These are phyloP conservation scores for Citrus reticulata DNA, from an alignment of 345 rosid species.

Conservation along the genomic window DNA sequence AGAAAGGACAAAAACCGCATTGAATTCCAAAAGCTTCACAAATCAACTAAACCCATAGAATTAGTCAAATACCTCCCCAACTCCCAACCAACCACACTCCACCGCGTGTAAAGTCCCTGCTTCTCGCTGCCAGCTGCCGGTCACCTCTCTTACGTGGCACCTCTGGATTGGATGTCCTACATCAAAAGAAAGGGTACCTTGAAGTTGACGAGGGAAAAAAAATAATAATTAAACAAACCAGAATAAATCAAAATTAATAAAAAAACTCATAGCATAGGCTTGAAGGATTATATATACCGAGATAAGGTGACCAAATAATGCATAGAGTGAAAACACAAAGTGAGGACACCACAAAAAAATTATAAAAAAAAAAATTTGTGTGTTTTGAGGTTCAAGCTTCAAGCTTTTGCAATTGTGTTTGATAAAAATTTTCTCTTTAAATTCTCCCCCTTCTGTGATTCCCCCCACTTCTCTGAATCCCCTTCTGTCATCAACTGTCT, in stretches of 20 bases:
- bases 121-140: slow-evolving; percentile 1
- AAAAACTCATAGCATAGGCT: not conserved
- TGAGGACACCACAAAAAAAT: slow-evolving; percentile 10
- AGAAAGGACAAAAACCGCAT: slow-evolving; percentile 15
- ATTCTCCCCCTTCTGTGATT: slow-evolving; percentile 1
- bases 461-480: slow-evolving; percentile 35
- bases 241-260: no score
- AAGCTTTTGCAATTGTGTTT: not conserved
- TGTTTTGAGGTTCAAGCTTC: not conserved
- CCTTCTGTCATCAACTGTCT: slow-evolving; percentile 44
- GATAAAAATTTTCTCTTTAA: not conserved
- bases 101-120: slow-evolving; percentile 8
- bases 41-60: not conserved
- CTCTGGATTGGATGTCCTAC: slow-evolving; percentile 6
- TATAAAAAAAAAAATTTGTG: no score
- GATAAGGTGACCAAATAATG: slow-evolving; percentile 15
- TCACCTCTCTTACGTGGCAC: slow-evolving; percentile 3
- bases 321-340: slow-evolving; percentile 37
- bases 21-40: slow-evolving; percentile 12
- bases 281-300: slow-evolving; percentile 37
- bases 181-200: slow-evolving; percentile 19
- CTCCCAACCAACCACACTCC: not conserved
- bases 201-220: slow-evolving; percentile 14
- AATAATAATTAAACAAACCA: not conserved
- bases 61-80: not conserved